phyloP scores from a whole-genome alignment of 108 stramenopile species.

The Seminavis robusta region DNA sequence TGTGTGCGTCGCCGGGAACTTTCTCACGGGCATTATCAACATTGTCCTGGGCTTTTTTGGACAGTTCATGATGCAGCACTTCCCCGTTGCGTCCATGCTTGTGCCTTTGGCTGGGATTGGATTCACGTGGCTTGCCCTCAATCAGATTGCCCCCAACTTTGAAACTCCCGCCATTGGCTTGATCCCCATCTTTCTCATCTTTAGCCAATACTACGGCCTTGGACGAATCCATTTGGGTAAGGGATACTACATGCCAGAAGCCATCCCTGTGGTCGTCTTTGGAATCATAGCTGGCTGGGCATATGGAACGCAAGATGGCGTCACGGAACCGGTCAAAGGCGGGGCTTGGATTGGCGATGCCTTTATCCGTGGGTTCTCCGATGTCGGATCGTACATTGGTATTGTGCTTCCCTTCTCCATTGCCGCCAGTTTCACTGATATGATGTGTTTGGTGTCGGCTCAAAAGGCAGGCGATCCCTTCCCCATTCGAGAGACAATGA shows the following conservation, averaged over 20 bases:
- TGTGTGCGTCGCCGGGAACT: conserved; percentile 53
- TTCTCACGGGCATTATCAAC: conserved; percentile 43
- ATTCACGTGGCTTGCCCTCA: conserved; percentile 35
- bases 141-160: conserved; percentile 24
- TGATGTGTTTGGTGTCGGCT: conserved; percentile 35
- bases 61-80: conserved; percentile 8
- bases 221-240: conserved; percentile 17
- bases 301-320: conserved; percentile 9
- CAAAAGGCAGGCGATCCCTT: conserved; percentile 48
- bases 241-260: conserved; percentile 27
- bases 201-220: conserved; percentile 25
- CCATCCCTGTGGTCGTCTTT: conserved; percentile 17
- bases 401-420: conserved; percentile 34
- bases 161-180: conserved; percentile 22
- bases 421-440: conserved; percentile 14
- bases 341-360: conserved; percentile 18
- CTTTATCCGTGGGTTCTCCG: conserved; percentile 14
- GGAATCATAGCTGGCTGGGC: conserved; percentile 33
- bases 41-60: conserved; percentile 19
- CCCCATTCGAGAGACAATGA: conserved; percentile 47
- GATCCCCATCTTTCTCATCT: conserved; percentile 30
- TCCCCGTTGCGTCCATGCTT: conserved; percentile 26
- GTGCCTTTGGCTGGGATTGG: conserved; percentile 37
- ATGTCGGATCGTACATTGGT: conserved; percentile 32
- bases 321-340: conserved; percentile 1